Base-by-base conservation (phyloP, 495 filamentous ascomycete species). In the Penicillium cosmopolitanum region DNA sequence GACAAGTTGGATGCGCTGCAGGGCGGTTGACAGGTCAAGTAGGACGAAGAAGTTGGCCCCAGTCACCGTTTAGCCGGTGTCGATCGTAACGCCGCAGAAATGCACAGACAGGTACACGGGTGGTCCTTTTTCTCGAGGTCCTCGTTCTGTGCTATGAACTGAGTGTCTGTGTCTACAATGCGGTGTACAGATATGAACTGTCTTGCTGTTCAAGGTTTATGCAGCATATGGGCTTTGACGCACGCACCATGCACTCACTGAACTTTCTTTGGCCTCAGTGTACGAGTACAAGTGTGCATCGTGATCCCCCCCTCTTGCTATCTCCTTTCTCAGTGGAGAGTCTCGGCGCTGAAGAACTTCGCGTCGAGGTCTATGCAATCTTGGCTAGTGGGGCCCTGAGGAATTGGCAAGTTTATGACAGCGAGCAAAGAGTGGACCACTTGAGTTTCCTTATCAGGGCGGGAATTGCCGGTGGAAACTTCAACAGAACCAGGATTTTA, bases 371-470 rank as follows among this genome's bases (percentile, higher is more conserved):
- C 16, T 21, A 48, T 48, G 33, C 25, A 51, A n/a, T 21, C 50
- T 51, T 55, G 53, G 31, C 35, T 46, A 15, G 57, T 55, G 53
- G 58, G 42, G 34, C 38, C 36, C 25, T 46, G 25, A 38, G 46
- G 47, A 19, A 56, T 42, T 61, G 50, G 40, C 10, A 54, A 34
- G 50, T 56, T 25, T 57, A 50, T 62, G 59, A 62, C 59, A 62
- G 59, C 38, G 38, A 46, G 33, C 47, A 54, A 44, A 50, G 57
- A 54, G 56, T 58, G 56, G 56, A 52, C 42, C 42, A 44, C n/a
- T 36, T 23, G 36, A 40, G 4, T 28, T 54, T 40, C 51, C 16
- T 40, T 7, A 9, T 4, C 36, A 38, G 36, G 21, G 38, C 23
- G 38, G 25, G 23, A 44, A 44, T 55, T 47, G 53, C 28, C 53